Evolutionary conservation across 2,329 filamentous ascomycete species (phyloP), one percentile per base, ranked within the genome.

Genomic region (Calonectria leucothoes): DNA sequence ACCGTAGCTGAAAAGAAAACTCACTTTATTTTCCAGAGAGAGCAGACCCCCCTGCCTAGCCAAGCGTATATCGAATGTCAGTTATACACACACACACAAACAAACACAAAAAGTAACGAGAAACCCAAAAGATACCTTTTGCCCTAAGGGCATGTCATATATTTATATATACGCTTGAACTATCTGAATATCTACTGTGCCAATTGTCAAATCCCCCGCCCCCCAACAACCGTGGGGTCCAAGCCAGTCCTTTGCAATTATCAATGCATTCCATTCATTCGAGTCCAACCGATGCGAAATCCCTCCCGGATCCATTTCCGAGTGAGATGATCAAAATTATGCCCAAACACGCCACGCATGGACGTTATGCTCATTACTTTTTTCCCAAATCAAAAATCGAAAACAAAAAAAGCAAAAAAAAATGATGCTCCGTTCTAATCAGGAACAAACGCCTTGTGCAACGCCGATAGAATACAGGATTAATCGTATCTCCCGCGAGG

Each of bases 141-240:
- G 45, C 25, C 33, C 25, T 25, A 33, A 64, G 57, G 57, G 27
- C 48, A 35, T 51, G 39, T 37, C 48, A 57, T 69, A 66, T 69
- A 29, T 72, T 37, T 37, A 57, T 69, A 66, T 69, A 29, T 72
- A 65, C 59, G 29, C 55, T 70, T 55, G 33, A 52, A 48, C 66
- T 73, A 70, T 70, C 61, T 71, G 66, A 66, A 48, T 78, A 77
- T 75, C 65, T 80, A 77, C 73, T 55, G 63, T 51, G 37, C 67
- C 33, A 55, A 57, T 35, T 63, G 33, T 39, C 61, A 27, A 66
- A 52, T 48, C 42, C 61, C 72, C 31, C 51, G 78, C n/a, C n/a
- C n/a, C n/a, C n/a, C n/a, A n/a, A n/a, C n/a, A n/a, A 66, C 75
- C 74, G 71, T 66, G 72, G 78, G 71, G 72, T 57, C 76, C 73